Evolutionary conservation across 164 flowering plant species (phyloP), one percentile per base, ranked within the genome.

Genomic region (Echeveria elegans): DNA sequence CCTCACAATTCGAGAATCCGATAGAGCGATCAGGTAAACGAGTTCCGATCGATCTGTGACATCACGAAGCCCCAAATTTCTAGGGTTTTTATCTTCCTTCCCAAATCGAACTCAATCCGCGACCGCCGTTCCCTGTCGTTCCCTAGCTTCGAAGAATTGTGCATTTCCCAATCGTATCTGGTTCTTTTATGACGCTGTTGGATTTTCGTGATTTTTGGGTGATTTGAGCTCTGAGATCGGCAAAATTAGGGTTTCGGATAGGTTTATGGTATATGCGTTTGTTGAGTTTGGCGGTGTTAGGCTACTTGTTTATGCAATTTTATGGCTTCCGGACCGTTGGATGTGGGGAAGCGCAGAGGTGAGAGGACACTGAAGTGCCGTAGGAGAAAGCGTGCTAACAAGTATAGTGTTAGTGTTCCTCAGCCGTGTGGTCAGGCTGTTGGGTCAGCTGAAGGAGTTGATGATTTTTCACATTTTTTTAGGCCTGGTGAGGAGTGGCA

Each of bases 11-110:
- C 32, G 16, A 43, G 18, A 41, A 2, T 34, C 37, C 37, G 37
- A 34, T 7, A 34, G 37, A 34, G 37, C 37, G 37, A 34, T 34
- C 37, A 34, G 37, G 37, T 7, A 52, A 10, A 21, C 11, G 61
- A 56, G 31, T 56, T 56, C 6, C 32, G 61, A 56, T 56, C 61
- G 61, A 53, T 53, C 59, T 4, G n/a, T n/a, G n/a, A n/a, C n/a
- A n/a, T n/a, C n/a, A n/a, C n/a, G 4, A 56, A 29, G 32, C 32
- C 14, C 15, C 61, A 53, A 15, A 56, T 26, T 56, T 56, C n/a
- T 28, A 56, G 61, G 61, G 32, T 7, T 28, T 56, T 5, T 34
- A 34, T 34, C 37, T 34, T 28, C 32, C 32, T 28, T 1, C 60
- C 26, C 5, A 56, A 56, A 50, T 18, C 56, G 28, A 50, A 21